A percentile compares a stretch with the other conserved stretches of the same genome.
These are phyloP conservation scores for Phytomonas sp. DNA, from an alignment of 208 protist genomes.

Conservation along the genomic window DNA sequence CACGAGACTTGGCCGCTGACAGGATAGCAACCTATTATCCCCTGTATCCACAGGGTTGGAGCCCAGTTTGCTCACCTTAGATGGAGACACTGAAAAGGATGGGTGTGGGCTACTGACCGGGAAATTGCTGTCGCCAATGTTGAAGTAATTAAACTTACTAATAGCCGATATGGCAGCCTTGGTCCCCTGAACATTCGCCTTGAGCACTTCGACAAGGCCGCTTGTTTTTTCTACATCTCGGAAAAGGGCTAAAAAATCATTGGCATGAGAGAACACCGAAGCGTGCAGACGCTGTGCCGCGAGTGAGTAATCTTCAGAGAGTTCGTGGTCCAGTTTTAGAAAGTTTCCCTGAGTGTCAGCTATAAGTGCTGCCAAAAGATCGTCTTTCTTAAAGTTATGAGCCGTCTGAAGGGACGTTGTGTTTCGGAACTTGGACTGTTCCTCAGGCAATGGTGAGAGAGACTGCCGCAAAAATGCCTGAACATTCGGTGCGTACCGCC, in stretches of 20 bases:
- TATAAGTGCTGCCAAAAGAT: conserved; percentile 47
- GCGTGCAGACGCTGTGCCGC: conserved; percentile 52
- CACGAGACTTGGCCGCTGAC: conserved; percentile 27
- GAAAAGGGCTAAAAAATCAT: conserved; percentile 76
- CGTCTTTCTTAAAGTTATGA: conserved; percentile 60
- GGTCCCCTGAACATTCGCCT: conserved; percentile 75
- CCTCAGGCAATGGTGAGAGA: conserved; percentile 3
- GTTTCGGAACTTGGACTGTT: conserved; percentile 10
- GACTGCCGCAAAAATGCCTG: conserved; percentile 9
- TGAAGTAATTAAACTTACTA: conserved; percentile 57
- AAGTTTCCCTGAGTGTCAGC: conserved; percentile 55
- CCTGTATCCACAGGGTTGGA: background rate
- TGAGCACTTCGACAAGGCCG: conserved; percentile 63
- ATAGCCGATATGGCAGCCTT: conserved; percentile 75
- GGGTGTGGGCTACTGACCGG: conserved; percentile 7
- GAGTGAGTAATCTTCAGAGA: conserved; percentile 63
- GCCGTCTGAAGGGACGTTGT: conserved; percentile 7
- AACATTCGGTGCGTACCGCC: conserved; percentile 43
- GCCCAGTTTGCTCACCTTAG: conserved; percentile 15
- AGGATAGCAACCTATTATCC: background rate
- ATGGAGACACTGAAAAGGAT: conserved; percentile 10
- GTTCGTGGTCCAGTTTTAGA: conserved; percentile 56
- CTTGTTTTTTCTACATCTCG: conserved; percentile 70
- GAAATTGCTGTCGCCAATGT: conserved; percentile 16
- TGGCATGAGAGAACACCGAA: conserved; percentile 64